A percentile compares a stretch with the other conserved stretches of the same genome.
phyloP scores from a whole-genome alignment of 2,329 filamentous ascomycete genomes.

The Ophioceras dolichostomum region DNA sequence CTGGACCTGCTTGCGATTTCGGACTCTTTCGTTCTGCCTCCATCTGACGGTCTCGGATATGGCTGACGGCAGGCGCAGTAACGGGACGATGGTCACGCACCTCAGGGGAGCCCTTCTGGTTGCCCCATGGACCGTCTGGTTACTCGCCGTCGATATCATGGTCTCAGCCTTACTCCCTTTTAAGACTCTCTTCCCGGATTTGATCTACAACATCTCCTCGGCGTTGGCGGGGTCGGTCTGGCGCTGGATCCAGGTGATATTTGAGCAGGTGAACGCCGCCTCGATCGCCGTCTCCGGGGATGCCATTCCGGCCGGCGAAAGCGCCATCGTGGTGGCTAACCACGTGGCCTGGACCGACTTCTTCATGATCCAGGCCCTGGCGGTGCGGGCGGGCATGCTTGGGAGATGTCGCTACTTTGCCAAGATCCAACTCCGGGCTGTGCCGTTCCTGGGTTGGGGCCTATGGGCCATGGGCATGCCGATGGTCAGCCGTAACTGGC shows the following conservation, averaged over 20 bases:
- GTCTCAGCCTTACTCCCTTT: conserved; percentile 36
- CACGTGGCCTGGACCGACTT: conserved; percentile 52
- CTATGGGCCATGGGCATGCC: conserved; percentile 55
- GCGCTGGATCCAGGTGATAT: conserved; percentile 45
- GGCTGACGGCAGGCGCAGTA: too few relatives aligned
- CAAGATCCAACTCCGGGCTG: conserved; percentile 44
- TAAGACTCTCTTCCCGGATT: conserved; percentile 31
- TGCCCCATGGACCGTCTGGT: conserved; percentile 38
- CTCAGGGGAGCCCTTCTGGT: conserved; percentile 30
- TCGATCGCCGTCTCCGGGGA: conserved; percentile 40
- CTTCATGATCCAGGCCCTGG: conserved; percentile 50
- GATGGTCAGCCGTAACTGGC: conserved; percentile 48
- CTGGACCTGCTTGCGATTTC: too few relatives aligned
- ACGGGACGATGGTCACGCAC: conserved; percentile 15
- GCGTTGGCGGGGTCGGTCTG: conserved; percentile 40
- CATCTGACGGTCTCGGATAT: too few relatives aligned
- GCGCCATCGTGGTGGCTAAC: conserved; percentile 46
- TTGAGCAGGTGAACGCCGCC: conserved; percentile 39
- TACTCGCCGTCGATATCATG: conserved; percentile 37
- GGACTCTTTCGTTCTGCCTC: too few relatives aligned
- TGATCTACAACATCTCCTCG: conserved; percentile 42
- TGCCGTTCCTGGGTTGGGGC: conserved; percentile 52
- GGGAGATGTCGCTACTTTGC: conserved; percentile 50
- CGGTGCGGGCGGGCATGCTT: conserved; percentile 42
- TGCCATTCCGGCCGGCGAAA: conserved; percentile 37